Evolutionary conservation across 1,284 basidiomycete species (phyloP), one percentile per base, ranked within the genome.

Genomic region (Leccinum subfulvum): DNA sequence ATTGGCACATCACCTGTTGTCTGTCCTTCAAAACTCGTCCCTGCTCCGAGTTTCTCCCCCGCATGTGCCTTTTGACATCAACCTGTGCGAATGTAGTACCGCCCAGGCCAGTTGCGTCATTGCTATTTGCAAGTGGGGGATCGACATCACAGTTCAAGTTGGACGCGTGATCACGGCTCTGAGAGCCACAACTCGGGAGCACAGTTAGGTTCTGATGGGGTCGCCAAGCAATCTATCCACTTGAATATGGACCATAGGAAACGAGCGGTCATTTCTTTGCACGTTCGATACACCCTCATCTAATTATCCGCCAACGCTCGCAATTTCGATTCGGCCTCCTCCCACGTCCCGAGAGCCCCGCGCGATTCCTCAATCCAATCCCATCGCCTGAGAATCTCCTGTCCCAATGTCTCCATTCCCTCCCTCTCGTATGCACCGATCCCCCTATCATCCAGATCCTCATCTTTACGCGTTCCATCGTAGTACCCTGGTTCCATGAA

Each of bases 401-500:
- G n/a, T 44, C 37, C 59, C 16, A 58, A 26, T 0, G 13, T 26
- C 18, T 65, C 62, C 62, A 70, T 65, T 0, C 62, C 68, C 6
- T 62, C 62, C 18, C 41, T 59, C 60, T 72, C 71, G 9, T 52
- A 47, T 3, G 51, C 53, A 37, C 63, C 18, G 14, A 72, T 30
- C 0, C 63, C 70, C 0, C 6, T 52, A 4, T 65, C 70, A 14
- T 68, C 64, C 39, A 62, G 13, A 23, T 62, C 62, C 0, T 61
- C 66, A 1, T 51, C 58, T 3, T 26, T 44, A 52, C 64, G 58
- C 37, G 62, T 58, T n/a, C 69, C 71, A 4, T 71, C 71, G 23
- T 73, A 73, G 57, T 53, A 65, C 10, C 55, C 71, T 0, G 70
- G 64, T 10, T 26, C 60, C 56, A 56, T 55, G 47, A 73, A 64